Evolutionary conservation across 1,284 basidiomycete genomes (phyloP).

Genomic region (Rhodotorula glutinis): DNA sequence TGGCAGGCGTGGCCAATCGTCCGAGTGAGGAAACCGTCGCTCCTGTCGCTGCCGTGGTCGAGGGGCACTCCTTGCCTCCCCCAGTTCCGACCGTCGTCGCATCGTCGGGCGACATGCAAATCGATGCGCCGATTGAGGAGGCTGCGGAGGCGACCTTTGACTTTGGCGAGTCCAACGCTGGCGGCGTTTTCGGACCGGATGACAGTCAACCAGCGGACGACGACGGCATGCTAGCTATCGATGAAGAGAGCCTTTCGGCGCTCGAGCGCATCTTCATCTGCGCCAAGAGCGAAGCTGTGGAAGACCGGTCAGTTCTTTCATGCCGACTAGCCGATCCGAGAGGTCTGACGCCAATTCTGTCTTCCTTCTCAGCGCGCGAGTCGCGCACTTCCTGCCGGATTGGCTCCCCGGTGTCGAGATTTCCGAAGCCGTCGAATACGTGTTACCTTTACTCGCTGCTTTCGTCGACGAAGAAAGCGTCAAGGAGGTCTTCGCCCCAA

Average conservation of each 20-base stretch:
- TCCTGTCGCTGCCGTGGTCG: neutral
- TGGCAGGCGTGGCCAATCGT: neutral
- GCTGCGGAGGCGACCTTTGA: too few relatives aligned
- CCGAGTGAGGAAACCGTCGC: neutral
- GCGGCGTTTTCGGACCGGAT: neutral
- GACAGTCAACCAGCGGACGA: neutral
- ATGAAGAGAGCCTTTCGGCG: constrained; percentile 67
- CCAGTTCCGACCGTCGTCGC: neutral
- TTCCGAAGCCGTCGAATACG: constrained; percentile 88
- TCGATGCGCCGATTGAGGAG: constrained; percentile 6
- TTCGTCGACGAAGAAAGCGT: constrained; percentile 77
- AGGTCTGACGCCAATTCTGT: neutral
- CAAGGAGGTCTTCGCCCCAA: constrained; percentile 81
- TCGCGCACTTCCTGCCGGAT: constrained; percentile 71
- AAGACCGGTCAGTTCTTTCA: constrained; percentile 58
- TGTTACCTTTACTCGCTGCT: constrained; percentile 80
- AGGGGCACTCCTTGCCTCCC: neutral
- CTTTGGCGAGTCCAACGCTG: too few relatives aligned
- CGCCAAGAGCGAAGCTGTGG: constrained; percentile 75
- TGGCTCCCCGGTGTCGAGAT: constrained; percentile 74
- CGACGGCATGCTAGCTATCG: constrained; percentile 35
- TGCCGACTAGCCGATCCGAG: neutral
- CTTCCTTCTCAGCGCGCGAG: constrained; percentile 61
- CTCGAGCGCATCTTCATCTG: constrained; percentile 94
- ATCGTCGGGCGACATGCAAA: constrained; percentile 20